Evolutionary conservation across 2,329 filamentous ascomycete genomes (phyloP), one percentile per base, ranked within the genome.

Genomic region (Orbilia quercus): DNA sequence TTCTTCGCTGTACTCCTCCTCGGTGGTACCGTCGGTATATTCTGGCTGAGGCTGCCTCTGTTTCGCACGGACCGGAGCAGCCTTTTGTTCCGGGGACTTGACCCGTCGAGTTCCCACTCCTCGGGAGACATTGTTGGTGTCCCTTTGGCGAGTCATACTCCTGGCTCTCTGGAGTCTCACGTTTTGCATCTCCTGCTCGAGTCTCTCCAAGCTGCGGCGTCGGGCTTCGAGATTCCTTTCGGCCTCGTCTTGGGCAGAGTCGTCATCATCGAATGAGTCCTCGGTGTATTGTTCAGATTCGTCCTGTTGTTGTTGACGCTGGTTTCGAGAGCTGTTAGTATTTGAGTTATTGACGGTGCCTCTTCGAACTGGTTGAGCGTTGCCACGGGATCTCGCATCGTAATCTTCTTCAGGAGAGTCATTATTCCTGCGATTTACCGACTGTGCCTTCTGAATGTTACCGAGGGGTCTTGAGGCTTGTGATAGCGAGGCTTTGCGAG

Each of bases 241-340:
- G 25, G 70, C 70, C 47, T 67, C 70, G 6, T 74, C 70, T 42
- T 74, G 70, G 5, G 55, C 63, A 34, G 70, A 74, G 16, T 74
- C 45, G 1, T 67, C 65, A 18, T 71, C 62, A 14, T 60, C 70
- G 14, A 63, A 67, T 1, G 70, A 74, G 42, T 74, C 70, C 36
- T 74, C 70, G 40, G 70, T 40, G 28, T 66, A 73, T 11, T 60
- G 69, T 14, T 73, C 69, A 7, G 69, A 62, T 20, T 73, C 69
- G n/a, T 63, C 34, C 28, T 51, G 34, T 14, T 51, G 34, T 42
- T 51, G 34, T 14, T 51, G 63, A 7, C 47, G 63, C 9, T 67
- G 63, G n/a, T 44, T 34, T 22, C 48, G 31, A 16, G 38, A 16
- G 18, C 40, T 53, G 22, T 34, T 62, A 7, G 42, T 57, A 48